A percentile compares a stretch with the other conserved stretches of the same genome.
phyloP scores from a whole-genome alignment of 208 protist genomes.

The Strigomonas culicis region DNA sequence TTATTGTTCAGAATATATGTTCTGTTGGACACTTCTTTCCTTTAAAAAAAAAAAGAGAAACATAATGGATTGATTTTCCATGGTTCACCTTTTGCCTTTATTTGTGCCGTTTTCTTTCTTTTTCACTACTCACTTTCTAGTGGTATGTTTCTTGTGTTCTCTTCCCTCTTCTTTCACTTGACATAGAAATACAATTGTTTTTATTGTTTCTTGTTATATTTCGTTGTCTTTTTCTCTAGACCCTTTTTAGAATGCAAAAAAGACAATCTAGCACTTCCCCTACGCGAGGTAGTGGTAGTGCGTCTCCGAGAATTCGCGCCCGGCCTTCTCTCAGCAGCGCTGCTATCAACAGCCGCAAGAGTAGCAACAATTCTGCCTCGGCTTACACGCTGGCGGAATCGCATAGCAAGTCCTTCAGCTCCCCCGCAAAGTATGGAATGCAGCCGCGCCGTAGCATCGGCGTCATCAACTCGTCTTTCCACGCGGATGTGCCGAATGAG shows the following conservation, averaged over 20 bases:
- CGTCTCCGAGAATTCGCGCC: not conserved
- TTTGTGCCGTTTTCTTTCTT: no score
- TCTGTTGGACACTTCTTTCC: no score
- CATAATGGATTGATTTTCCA: constrained; percentile 1
- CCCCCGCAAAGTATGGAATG: not conserved
- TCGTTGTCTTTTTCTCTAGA: not conserved
- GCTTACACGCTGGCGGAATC: not conserved
- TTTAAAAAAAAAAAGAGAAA: no score
- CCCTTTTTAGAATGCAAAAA: not conserved
- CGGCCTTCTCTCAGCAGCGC: not conserved
- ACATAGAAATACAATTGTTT: not conserved
- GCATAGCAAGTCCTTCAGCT: not conserved
- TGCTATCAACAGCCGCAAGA: not conserved
- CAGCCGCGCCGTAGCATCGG: not conserved
- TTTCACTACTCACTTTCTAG: no score
- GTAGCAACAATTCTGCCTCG: not conserved
- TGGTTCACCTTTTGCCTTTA: not conserved
- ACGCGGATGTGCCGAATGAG: constrained; percentile 16
- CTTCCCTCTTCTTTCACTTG: no score
- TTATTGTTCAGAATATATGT: no score
- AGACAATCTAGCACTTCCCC: not conserved
- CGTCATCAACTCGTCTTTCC: constrained; percentile 18
- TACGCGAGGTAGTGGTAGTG: not conserved
- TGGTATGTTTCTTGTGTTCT: no score
- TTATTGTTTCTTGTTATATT: not conserved